phyloP scores from a whole-genome alignment of 345 rosid genomes.

The Rhodamnia argentea region DNA sequence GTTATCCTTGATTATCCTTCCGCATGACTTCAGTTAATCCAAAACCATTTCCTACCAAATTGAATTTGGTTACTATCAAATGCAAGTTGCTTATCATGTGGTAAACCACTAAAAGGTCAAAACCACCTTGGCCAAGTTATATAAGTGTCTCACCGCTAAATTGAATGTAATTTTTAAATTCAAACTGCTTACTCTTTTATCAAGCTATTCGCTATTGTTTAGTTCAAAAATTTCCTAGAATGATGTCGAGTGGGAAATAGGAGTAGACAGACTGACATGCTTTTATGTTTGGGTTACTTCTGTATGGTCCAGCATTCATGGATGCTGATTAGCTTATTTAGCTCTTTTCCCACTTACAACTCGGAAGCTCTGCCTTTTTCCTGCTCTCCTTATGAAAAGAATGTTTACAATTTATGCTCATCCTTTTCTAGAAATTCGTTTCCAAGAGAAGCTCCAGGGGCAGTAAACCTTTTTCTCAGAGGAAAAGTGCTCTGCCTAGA shows the following conservation, averaged over 20 bases:
- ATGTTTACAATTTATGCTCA: not conserved
- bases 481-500: not conserved
- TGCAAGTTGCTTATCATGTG: not conserved
- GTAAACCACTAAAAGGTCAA: not conserved
- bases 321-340: not conserved
- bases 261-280: not conserved
- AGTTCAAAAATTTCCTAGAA: not conserved
- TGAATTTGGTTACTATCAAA: not conserved
- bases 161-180: not conserved
- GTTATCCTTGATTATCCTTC: not conserved
- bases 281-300: not conserved
- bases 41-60: not conserved
- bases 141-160: not conserved
- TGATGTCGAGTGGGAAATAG: not conserved
- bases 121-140: not conserved
- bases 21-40: not conserved
- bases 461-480: not conserved
- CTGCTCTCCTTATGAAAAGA: not conserved
- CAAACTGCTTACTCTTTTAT: not conserved
- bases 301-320: not conserved
- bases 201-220: not conserved
- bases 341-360: not conserved
- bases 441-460: not conserved
- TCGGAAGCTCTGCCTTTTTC: not conserved
- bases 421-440: not conserved